phyloP scores from a whole-genome alignment of 805 yeast genomes.

The Yamadazyma laniorum region DNA sequence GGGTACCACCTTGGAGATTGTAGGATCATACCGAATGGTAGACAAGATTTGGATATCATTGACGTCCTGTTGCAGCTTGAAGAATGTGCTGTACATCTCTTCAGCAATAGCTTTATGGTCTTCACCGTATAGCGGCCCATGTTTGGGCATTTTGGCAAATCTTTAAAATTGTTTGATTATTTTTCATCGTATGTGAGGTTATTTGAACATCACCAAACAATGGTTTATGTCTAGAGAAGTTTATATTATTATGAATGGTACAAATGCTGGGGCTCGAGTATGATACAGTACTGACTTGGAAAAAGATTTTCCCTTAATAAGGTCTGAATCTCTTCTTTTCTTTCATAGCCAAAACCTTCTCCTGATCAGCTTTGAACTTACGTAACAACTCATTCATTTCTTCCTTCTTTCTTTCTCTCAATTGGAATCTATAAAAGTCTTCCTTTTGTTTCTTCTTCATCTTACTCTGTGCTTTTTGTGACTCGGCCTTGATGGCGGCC shows the following conservation, averaged over 20 bases:
- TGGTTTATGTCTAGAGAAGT: not conserved
- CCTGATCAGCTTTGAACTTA: constrained; percentile 90
- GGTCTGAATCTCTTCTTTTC: constrained; percentile 85
- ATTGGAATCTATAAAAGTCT: constrained; percentile 95
- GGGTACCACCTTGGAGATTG: constrained; percentile 32
- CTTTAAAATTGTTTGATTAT: no score
- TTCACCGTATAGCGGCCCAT: no score
- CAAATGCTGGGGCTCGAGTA: no score
- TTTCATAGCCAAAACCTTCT: constrained; percentile 71
- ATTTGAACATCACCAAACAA: no score
- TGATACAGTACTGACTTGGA: no score
- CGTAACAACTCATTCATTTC: constrained; percentile 84
- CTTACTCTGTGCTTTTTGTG: constrained; percentile 44
- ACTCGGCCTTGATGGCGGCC: constrained; percentile 33
- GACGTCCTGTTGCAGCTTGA: constrained; percentile 1
- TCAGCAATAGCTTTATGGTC: not conserved
- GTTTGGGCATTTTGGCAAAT: no score
- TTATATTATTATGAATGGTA: not conserved
- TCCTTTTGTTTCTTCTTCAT: constrained; percentile 73
- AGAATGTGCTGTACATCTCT: constrained; percentile 2
- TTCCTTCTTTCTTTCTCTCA: constrained; percentile 87
- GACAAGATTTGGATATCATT: constrained; percentile 57
- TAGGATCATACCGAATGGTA: constrained; percentile 76
- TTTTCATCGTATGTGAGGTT: no score
- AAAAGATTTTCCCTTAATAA: no score